Conservation (phyloP, 768 basidiomycete genomes). For the Myochromella boudieri region DNA sequence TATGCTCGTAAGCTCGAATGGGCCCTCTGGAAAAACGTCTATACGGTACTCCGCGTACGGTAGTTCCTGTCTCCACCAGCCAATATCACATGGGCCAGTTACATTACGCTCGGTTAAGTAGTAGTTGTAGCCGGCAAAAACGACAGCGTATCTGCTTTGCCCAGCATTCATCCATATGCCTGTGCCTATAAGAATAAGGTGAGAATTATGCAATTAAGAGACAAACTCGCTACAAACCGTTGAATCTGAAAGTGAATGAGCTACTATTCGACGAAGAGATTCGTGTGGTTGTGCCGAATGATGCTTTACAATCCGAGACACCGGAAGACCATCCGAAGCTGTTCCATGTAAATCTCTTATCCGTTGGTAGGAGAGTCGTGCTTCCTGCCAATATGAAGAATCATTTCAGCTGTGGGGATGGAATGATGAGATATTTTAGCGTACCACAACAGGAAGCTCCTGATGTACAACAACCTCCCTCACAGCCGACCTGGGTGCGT, state of each 20-base stretch:
- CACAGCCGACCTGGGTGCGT: constrained; percentile 3
- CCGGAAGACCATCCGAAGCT: background rate
- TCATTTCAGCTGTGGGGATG: background rate
- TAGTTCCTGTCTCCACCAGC: background rate
- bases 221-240: background rate
- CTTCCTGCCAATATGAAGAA: background rate
- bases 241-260: constrained; percentile 4
- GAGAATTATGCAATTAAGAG: background rate
- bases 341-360: constrained; percentile 2
- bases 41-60: constrained; percentile 5
- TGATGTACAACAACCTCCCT: background rate
- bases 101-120: constrained; percentile 2
- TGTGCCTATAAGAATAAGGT: background rate
- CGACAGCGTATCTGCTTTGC: constrained; percentile 4
- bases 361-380: background rate
- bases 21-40: background rate
- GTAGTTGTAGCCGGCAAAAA: background rate
- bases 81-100: constrained; percentile 6
- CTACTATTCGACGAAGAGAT: background rate
- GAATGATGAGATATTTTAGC: too few species aligned
- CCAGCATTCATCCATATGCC: constrained; percentile 2
- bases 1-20: constrained; percentile 1
- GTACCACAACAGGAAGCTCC: constrained; percentile 6
- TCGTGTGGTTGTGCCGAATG: background rate
- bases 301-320: background rate